Evolutionary conservation across 371 early-diverging fungal species (phyloP).

Genomic region (Funneliformis caledonium): DNA sequence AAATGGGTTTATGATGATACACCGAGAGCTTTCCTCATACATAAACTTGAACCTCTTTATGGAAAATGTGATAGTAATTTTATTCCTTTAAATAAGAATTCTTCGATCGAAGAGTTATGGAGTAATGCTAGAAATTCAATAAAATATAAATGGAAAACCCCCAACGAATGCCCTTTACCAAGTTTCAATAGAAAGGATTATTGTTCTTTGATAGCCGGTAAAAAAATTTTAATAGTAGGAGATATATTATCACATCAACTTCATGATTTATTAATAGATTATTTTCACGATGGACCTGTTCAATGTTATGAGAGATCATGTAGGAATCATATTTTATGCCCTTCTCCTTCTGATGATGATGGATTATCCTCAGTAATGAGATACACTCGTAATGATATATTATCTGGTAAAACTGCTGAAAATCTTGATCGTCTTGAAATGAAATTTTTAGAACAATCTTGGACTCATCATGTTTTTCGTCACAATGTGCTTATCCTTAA

Average conservation of each 20-base stretch:
- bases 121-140: slow-evolving; percentile 43
- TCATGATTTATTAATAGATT: slow-evolving; percentile 59
- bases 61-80: slow-evolving; percentile 47
- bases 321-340: slow-evolving; percentile 41
- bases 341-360: slow-evolving; percentile 40
- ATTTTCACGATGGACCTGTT: slow-evolving; percentile 54
- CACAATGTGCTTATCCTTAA: slow-evolving; percentile 60
- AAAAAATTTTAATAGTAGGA: slow-evolving; percentile 57
- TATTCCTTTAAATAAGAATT: slow-evolving; percentile 38
- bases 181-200: slow-evolving; percentile 44
- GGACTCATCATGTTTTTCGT: slow-evolving; percentile 50
- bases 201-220: slow-evolving; percentile 49
- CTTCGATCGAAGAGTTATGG: slow-evolving; percentile 1
- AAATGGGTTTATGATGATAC: slow-evolving; percentile 43
- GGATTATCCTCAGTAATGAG: slow-evolving; percentile 47
- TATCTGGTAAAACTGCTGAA: slow-evolving; percentile 52
- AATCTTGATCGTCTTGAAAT: slow-evolving; percentile 49
- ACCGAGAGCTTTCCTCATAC: slow-evolving; percentile 41
- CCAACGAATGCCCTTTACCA: slow-evolving; percentile 15
- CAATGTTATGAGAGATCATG: slow-evolving; percentile 62
- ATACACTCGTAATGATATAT: slow-evolving; percentile 60
- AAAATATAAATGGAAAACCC: slow-evolving; percentile 47
- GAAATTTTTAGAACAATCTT: slow-evolving; percentile 56
- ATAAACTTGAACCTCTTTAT: slow-evolving; percentile 54
- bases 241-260: slow-evolving; percentile 62